A percentile compares a stretch with the other conserved stretches of the same genome.
These are phyloP conservation scores for Nicotiana benthamiana DNA, from an alignment of 257 asterid species.

Conservation along the genomic window DNA sequence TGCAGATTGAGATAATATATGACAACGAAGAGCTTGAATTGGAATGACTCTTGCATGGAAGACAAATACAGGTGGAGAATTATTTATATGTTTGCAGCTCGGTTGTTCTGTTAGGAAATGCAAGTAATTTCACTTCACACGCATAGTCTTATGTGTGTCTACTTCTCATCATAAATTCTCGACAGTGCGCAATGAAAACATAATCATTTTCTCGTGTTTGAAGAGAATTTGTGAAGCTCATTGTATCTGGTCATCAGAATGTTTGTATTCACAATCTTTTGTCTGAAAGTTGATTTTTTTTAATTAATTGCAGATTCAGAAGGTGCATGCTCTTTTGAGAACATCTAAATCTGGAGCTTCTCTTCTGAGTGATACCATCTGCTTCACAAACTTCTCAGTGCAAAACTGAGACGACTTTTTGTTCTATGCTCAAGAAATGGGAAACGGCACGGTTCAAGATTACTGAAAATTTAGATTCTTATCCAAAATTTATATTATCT, in stretches of 20 bases:
- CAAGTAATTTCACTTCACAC: not conserved
- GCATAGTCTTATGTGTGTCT: not conserved
- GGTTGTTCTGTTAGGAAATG: not conserved
- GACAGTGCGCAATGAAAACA: not conserved
- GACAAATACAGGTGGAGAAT: not conserved
- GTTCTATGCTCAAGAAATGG: not conserved
- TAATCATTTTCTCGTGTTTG: not conserved
- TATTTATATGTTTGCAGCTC: not conserved
- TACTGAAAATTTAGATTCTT: not conserved
- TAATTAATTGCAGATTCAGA: not conserved
- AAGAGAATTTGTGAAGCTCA: not conserved
- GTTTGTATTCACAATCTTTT: not conserved
- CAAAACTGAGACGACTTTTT: not conserved
- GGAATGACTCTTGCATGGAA: not conserved
- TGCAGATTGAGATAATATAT: constrained; percentile 5
- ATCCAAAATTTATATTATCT: not conserved
- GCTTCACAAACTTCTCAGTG: not conserved
- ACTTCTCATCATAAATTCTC: not conserved
- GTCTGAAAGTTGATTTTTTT: not conserved
- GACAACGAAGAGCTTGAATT: not conserved
- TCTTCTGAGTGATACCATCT: not conserved
- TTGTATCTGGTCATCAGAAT: not conserved
- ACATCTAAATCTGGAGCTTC: not conserved
- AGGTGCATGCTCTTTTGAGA: not conserved
- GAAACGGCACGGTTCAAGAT: not conserved